Percentiles rank a stretch among this genome's conserved stretches.
phyloP scores from a whole-genome alignment of 2,329 filamentous ascomycete species.

The Fusarium clavum region DNA sequence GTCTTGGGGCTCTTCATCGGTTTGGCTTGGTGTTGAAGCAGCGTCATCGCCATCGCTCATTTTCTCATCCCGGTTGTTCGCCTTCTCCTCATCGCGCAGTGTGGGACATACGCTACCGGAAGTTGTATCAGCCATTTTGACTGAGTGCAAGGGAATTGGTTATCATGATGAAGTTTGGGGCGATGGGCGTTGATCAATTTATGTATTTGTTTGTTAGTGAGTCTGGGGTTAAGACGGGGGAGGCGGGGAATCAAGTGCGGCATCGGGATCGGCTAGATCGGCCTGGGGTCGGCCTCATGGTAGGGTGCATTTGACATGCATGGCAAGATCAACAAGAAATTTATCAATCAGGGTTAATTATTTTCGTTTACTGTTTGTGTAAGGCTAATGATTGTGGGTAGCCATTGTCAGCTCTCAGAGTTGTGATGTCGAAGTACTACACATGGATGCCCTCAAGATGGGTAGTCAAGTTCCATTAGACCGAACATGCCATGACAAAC shows the following conservation, averaged over 20 bases:
- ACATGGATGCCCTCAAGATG: background rate
- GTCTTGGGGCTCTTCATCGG: background rate
- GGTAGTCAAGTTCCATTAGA: background rate
- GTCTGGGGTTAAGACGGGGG: constrained; percentile 18
- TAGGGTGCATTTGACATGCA: background rate
- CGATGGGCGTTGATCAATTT: background rate
- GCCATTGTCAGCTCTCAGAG: background rate
- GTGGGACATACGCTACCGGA: constrained; percentile 28
- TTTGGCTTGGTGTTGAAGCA: constrained; percentile 10
- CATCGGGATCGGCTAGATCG: constrained; percentile 6
- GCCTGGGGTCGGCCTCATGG: background rate
- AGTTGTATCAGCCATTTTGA: background rate
- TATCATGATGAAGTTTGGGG: background rate
- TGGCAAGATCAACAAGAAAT: background rate
- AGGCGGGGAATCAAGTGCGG: constrained; percentile 3
- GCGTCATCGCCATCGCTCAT: constrained; percentile 14
- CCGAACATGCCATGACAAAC: background rate
- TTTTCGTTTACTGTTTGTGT: background rate
- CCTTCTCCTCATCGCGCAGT: background rate
- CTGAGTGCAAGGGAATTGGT: fast-evolving
- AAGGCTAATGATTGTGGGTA: background rate
- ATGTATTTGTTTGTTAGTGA: constrained; percentile 7
- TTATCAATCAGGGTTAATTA: background rate
- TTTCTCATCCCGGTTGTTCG: constrained; percentile 13
- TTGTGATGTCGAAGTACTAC: background rate